Evolutionary conservation across 2,329 filamentous ascomycete species (phyloP), one percentile per base, ranked within the genome.

Genomic region (Epichloe gansuensis): DNA sequence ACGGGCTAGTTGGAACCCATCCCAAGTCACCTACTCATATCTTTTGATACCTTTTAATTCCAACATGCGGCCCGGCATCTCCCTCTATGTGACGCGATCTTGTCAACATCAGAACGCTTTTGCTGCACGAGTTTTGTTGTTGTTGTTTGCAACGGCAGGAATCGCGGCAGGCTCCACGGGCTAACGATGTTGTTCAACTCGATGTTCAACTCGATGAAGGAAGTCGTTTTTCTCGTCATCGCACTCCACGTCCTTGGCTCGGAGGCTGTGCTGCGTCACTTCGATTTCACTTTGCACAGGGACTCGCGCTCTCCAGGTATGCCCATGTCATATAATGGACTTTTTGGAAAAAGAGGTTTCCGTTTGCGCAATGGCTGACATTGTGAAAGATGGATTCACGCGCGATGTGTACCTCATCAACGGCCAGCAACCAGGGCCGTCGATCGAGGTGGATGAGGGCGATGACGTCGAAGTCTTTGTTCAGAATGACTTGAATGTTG

Each of bases 371-470:
- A n/a, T 11, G n/a, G n/a, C 42, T 39, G 21, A 25, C 13, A 47
- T 42, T 36, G n/a, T 9, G 5, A 6, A 25, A 52, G 51, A 52
- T 34, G 51, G 46, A 17, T 49, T 49, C 13, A 45, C 49, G 40
- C 36, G 51, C 40, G 53, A 54, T 27, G 54, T 56, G 43, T 53
- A 54, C 45, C 51, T 54, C 36, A 47, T 51, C 42, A 56, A 56
- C 41, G 53, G 50, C 27, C 53, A 51, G 40, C 54, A 56, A 21
- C 54, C 54, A 27, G 52, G 54, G 12, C 52, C 54, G n/a, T 47
- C 53, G 34, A 56, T 53, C 9, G 51, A 51, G 21, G 51, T 54
- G 17, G 51, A 52, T 23, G 27, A 52, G 36, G 51, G 51, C 7
- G 51, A 52, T 42, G 46, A 43, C 17, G 23, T 52, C 15, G 51